Evolutionary conservation across 495 filamentous ascomycete genomes (phyloP), one percentile per base, ranked within the genome.

Genomic region (Penicillium chermesinum): DNA sequence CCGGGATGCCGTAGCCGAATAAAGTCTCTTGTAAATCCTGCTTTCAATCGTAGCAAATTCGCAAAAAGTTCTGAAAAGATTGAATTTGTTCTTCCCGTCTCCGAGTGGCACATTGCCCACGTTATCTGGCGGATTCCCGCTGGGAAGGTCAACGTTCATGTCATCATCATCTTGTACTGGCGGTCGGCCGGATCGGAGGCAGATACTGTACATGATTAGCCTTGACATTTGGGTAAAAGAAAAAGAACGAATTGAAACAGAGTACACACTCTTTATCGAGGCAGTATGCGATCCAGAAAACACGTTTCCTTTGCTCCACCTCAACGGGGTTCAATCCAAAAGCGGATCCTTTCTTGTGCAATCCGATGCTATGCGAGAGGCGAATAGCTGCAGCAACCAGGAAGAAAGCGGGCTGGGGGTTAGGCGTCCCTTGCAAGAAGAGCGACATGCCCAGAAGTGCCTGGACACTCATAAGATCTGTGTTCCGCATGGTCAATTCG

Each of bases 231-330:
- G n/a, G n/a, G n/a, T n/a, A n/a, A n/a, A n/a, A n/a, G n/a, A n/a
- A n/a, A n/a, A n/a, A n/a, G n/a, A n/a, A n/a, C n/a, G n/a, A n/a
- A n/a, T n/a, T n/a, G n/a, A n/a, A n/a, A n/a, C n/a, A n/a, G n/a
- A n/a, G 25, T 10, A 5, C 25, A 5, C 10, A 83, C 79, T 97
- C 93, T 71, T 95, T 95, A 61, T 98, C 93, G 20, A 96, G 70
- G 70, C 95, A 82, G 60, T 98, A 98, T 10, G 87, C 90, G 58
- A 98, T 96, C 93, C 93, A 98, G 58, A 97, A 98, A 2, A 97
- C 93, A 53, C 93, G 74, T 70, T 96, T 96, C 25, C 93, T 79
- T 66, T 98, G 93, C 64, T 98, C 94, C 37, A 90, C 85, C 61
- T 98, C 93, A 15, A 89, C 83, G 12, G 83, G 81, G 57, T 91